Percentiles rank a stretch among this genome's conserved stretches.
phyloP scores from a whole-genome alignment of 1,284 basidiomycete species.

The Peniophora sp. region DNA sequence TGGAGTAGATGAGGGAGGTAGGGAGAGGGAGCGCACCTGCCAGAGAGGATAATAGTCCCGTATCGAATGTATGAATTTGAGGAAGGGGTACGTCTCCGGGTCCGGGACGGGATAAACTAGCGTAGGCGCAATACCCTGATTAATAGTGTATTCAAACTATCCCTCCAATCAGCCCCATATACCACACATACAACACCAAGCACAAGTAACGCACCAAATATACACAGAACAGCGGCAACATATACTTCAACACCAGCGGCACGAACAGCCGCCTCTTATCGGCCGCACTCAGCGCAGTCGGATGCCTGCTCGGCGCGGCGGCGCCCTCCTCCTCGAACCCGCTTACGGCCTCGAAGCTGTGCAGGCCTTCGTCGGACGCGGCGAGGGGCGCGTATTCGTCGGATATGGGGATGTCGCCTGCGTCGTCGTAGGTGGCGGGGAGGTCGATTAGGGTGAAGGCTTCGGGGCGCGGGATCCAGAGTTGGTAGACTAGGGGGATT shows the following conservation, averaged over 20 bases:
- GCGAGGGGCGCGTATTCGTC: constrained; percentile 50
- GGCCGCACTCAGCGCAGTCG: constrained; percentile 39
- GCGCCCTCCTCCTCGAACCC: constrained; percentile 2
- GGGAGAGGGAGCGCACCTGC: constrained; percentile 48
- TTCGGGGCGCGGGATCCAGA: constrained; percentile 59
- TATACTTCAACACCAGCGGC: constrained; percentile 71
- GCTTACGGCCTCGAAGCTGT: background rate
- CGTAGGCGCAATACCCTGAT: constrained; percentile 88
- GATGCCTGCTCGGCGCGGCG: constrained; percentile 11
- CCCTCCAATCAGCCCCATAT: background rate
- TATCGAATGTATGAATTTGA: constrained; percentile 78
- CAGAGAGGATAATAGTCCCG: constrained; percentile 94
- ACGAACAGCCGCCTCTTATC: constrained; percentile 75
- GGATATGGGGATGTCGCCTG: constrained; percentile 20
- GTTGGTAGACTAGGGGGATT: constrained; percentile 67
- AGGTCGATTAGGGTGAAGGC: constrained; percentile 29
- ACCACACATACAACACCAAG: background rate
- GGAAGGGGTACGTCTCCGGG: constrained; percentile 45
- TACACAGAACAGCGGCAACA: constrained; percentile 75
- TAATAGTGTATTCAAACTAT: constrained; percentile 90
- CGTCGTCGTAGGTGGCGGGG: constrained; percentile 29
- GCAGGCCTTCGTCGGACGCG: constrained; percentile 28
- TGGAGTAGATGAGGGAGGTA: background rate
- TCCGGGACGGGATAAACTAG: constrained; percentile 84
- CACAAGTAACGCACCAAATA: constrained; percentile 51